Base-by-base conservation (phyloP, 2,329 filamentous ascomycete species). In the Lachnellula cervina region DNA sequence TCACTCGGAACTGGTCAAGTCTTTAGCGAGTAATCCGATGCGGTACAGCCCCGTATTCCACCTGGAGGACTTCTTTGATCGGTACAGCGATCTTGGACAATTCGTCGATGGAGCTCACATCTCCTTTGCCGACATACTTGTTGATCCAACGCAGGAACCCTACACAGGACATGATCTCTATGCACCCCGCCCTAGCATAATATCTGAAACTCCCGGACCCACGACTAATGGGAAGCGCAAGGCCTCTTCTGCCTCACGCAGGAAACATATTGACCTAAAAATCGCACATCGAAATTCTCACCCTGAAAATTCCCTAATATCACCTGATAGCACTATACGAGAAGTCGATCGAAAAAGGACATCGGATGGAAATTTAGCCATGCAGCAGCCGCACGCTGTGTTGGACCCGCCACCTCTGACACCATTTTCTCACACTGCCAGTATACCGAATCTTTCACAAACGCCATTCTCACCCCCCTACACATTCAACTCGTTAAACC, bases 11-110 rank as follows among this genome's bases (percentile, higher is more conserved):
- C 77, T 95, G n/a, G 85, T 92, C 52, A 88, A 89, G 67, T 84
- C 82, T 3, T 71, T 90, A 19, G 79, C 82, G 1, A 84, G 79
- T 52, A 89, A 82, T 59, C 79, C 84, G 0, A 86, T 89, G 79
- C 77, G 88, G 9, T 90, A 90, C 62, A 86, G 86, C 0, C 86
- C 89, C 0, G 87, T 89, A 1, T 93, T 94, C 66, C 89, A 94
- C 59, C 80, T 92, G 14, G 90, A 94, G 61, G 89, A 94, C 67
- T 95, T 95, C 71, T 92, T 94, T 64, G 89, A 94, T 64, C 80
- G 90, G 28, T 96, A 96, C 57, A 72, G 75, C 0, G 81, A 79
- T 56, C 76, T 84, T 45, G 76, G 77, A 1, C 77, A 79, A 0
- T 74, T 75, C 5, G 89, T 94, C 53, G 89, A 94, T 64, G 83